Evolutionary conservation across 192 early-diverging fungal genomes (phyloP).

Genomic region (Entophlyctis luteolus): DNA sequence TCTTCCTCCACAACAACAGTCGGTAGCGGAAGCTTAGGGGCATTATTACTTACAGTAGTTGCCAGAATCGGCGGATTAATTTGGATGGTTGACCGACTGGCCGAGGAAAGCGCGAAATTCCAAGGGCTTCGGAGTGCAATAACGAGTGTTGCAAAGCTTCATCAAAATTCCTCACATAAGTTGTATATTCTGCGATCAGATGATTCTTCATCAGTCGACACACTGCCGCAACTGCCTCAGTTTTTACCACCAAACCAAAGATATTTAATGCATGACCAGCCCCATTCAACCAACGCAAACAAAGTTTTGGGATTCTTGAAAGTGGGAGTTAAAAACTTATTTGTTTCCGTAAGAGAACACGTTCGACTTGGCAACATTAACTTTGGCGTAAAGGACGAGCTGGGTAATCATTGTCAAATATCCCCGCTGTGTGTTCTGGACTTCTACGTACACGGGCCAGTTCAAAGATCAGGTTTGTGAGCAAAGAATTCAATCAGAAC

Average conservation of each 20-base stretch:
- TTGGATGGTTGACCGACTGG: constrained; percentile 35
- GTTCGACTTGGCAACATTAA: background rate
- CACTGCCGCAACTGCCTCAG: no score
- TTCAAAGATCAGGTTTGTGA: constrained; percentile 36
- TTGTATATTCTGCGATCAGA: constrained; percentile 37
- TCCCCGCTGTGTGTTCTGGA: constrained; percentile 49
- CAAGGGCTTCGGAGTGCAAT: constrained; percentile 42
- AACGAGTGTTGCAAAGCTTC: constrained; percentile 36
- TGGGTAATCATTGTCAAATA: constrained; percentile 33
- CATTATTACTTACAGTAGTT: no score
- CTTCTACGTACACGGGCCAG: constrained; percentile 44
- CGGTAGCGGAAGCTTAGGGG: constrained; percentile 1
- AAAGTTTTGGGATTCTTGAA: constrained; percentile 44
- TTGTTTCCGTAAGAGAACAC: constrained; percentile 30
- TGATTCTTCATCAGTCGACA: no score
- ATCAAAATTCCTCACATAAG: constrained; percentile 33
- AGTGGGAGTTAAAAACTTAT: constrained; percentile 44
- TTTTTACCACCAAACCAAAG: no score
- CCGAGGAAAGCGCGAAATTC: constrained; percentile 35
- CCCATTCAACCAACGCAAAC: background rate
- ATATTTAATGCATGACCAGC: no score
- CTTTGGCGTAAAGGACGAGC: constrained; percentile 29
- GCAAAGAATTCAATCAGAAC: background rate
- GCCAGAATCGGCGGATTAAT: constrained; percentile 20
- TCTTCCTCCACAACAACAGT: constrained; percentile 17